Percentiles rank a stretch among this genome's conserved stretches.
These are phyloP conservation scores for Sphagnum magellanicum DNA, from an alignment of 228 moss, liverwort and hornwort species.

Conservation along the genomic window DNA sequence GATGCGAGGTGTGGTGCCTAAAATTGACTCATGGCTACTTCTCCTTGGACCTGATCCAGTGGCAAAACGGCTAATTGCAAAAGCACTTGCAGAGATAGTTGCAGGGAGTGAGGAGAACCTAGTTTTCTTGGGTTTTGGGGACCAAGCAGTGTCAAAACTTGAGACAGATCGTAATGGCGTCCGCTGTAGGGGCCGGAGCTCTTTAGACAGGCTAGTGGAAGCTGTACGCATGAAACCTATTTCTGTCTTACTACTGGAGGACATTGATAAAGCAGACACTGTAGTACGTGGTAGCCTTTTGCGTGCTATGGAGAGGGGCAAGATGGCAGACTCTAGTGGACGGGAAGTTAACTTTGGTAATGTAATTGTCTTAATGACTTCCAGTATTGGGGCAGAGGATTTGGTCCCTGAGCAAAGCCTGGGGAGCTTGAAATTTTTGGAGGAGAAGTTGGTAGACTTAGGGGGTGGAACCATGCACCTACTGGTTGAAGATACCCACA, in stretches of 20 bases:
- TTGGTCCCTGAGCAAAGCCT: conserved; percentile 1
- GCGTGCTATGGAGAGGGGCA: conserved; percentile 77
- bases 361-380: conserved; percentile 74
- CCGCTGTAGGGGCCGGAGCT: conserved; percentile 36
- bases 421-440: conserved; percentile 19
- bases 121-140: conserved; percentile 39
- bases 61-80: conserved; percentile 62
- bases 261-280: conserved; percentile 61
- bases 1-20: conserved; percentile 32
- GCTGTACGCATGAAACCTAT: conserved; percentile 52
- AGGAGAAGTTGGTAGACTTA: conserved; percentile 28
- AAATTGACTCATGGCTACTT: conserved; percentile 66
- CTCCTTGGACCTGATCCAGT: conserved; percentile 74
- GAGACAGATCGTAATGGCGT: conserved; percentile 24
- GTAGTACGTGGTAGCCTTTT: conserved; percentile 24
- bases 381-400: conserved; percentile 44
- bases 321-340: conserved; percentile 44
- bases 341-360: conserved; percentile 71
- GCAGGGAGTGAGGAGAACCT: conserved; percentile 48
- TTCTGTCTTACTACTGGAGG: conserved; percentile 75
- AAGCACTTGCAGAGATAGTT: conserved; percentile 55
- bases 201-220: conserved; percentile 64
- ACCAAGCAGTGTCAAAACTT: conserved; percentile 16
- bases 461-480: conserved; percentile 14
- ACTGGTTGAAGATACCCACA: conserved; percentile 18